A percentile compares a stretch with the other conserved stretches of the same genome.
These are phyloP conservation scores for Suhomyces sp. DNA, from an alignment of 805 yeast genomes.

Conservation along the genomic window DNA sequence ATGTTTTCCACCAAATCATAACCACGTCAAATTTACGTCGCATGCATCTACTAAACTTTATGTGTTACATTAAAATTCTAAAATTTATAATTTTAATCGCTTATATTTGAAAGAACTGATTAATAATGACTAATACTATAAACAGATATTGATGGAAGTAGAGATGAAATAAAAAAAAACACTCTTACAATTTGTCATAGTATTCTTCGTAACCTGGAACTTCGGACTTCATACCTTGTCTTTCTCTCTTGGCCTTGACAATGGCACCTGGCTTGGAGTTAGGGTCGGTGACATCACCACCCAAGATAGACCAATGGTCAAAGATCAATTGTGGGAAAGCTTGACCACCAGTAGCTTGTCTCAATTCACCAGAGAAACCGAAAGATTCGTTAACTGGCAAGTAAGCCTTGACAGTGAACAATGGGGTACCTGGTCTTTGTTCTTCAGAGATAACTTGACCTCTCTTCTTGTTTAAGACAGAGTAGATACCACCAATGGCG, in stretches of 20 bases:
- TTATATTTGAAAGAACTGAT: not conserved
- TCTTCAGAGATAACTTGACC: conserved; percentile 99
- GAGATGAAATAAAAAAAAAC: not conserved
- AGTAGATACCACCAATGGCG: conserved; percentile 99
- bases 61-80: not conserved
- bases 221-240: conserved; percentile 94
- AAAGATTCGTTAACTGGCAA: conserved; percentile 99
- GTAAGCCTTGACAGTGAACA: conserved; percentile 99
- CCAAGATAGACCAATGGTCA: conserved; percentile 94
- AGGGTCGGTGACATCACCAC: conserved; percentile 92
- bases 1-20: not conserved
- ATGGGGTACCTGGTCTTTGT: conserved; percentile 99
- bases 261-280: conserved; percentile 61
- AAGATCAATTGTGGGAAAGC: conserved; percentile 99
- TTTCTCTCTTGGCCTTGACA: conserved; percentile 70
- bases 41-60: not conserved
- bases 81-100: not conserved
- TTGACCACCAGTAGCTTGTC: conserved; percentile 99
- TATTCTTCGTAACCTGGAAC: conserved; percentile 99
- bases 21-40: not conserved
- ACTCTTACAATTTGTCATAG: conserved; percentile 79
- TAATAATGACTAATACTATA: conserved; percentile 12
- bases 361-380: conserved; percentile 99
- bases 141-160: conserved; percentile 5
- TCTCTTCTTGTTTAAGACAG: conserved; percentile 98